Percentiles rank a stretch among this genome's conserved stretches.
Evolutionary conservation across 2,329 filamentous ascomycete genomes (phyloP).

Genomic region (Apiospora marii): DNA sequence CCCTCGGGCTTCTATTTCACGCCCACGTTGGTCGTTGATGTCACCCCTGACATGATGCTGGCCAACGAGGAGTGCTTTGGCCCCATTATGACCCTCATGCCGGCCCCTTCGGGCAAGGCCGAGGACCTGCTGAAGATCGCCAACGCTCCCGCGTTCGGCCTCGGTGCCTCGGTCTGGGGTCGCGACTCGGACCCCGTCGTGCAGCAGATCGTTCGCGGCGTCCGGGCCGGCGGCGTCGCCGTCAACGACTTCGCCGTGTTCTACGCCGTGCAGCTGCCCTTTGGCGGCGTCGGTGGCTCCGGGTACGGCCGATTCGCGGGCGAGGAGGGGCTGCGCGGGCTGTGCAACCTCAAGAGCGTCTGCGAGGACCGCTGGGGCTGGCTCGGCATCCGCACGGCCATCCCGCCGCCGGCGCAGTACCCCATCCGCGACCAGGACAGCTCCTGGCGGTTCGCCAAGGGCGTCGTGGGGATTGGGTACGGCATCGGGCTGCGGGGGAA

Average conservation of each 20-base stretch:
- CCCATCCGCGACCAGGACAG: conserved; percentile 72
- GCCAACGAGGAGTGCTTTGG: conserved; percentile 93
- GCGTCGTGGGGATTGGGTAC: conserved; percentile 69
- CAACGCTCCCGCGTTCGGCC: conserved; percentile 84
- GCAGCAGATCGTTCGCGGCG: conserved; percentile 67
- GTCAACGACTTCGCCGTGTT: conserved; percentile 95
- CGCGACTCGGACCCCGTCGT: conserved; percentile 67
- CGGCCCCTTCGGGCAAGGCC: conserved; percentile 66
- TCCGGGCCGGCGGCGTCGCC: conserved; percentile 88
- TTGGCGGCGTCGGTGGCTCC: conserved; percentile 88
- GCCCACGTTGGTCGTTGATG: conserved; percentile 90
- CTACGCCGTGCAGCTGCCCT: conserved; percentile 94
- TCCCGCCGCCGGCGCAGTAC: conserved; percentile 83
- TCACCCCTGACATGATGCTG: conserved; percentile 84
- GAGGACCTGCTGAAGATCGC: conserved; percentile 76
- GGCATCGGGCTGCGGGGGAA: conserved; percentile 51
- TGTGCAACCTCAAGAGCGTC: conserved; percentile 89
- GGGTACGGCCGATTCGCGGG: conserved; percentile 95
- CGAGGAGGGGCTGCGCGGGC: conserved; percentile 81
- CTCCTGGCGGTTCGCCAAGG: conserved; percentile 71
- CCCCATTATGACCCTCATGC: conserved; percentile 87
- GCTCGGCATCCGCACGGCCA: conserved; percentile 74
- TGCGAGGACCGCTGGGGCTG: conserved; percentile 76
- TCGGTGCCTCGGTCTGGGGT: conserved; percentile 90
- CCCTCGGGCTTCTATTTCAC: conserved; percentile 88